Evolutionary conservation across 192 early-diverging fungal species (phyloP), one percentile per base, ranked within the genome.

Genomic region (Dispira simplex): DNA sequence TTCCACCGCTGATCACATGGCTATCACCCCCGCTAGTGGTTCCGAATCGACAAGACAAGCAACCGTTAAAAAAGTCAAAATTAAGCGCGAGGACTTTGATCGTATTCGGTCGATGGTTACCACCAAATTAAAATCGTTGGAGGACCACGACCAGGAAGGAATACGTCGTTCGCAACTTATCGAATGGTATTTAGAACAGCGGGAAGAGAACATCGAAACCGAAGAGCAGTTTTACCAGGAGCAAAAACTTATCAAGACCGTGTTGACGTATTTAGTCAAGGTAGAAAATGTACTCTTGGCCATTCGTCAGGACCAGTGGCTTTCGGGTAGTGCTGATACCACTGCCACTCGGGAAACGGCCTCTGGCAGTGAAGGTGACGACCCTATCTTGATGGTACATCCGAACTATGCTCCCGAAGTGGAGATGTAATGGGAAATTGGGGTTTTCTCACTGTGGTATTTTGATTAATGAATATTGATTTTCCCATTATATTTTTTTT

Each of bases 181-280:
- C 0, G 77, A 81, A 25, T 89, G 85, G 83, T 92, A 85, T 64
- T 62, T 91, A n/a, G 79, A 83, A 62, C 72, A 78, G 68, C 69
- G 75, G 57, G 86, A 88, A 65, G 77, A 83, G 44, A 69, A 63
- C 18, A 65, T 91, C 26, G 77, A 83, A 47, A 65, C 66, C 18
- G 85, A 86, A 68, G 83, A 90, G 26, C 74, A 79, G 11, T 74
- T 84, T 44, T 62, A 65, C 9, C 47, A 64, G n/a, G 83, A 92
- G 62, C 66, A 68, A 60, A 78, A 75, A n/a, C 71, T 84, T 53
- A 76, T 83, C 44, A 77, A 78, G 53, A 81, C 79, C 46, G 85
- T 92, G 43, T 74, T 92, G 56, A 81, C 74, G 39, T 77, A 82
- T 53, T 63, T 92, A 55, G 63, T 83, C 23, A 76, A 81, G 46